Conservation (phyloP, 495 filamentous ascomycete genomes). For the Tuber indicum region DNA sequence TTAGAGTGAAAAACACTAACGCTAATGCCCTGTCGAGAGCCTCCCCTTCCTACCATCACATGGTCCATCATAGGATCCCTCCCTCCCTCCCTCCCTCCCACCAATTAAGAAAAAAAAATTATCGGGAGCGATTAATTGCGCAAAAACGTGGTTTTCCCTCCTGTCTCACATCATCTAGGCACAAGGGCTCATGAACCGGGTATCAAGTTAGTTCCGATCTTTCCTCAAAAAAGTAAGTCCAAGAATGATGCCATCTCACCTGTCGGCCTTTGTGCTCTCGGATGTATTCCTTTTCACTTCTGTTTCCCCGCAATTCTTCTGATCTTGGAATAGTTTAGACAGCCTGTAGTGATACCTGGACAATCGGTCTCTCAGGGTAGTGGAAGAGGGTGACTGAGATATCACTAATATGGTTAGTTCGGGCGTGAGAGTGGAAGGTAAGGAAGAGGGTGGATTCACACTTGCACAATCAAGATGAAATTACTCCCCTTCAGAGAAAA, state of each 20-base stretch:
- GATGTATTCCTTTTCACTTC: not conserved
- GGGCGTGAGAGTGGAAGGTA: not conserved
- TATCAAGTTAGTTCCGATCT: not conserved
- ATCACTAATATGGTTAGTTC: not conserved
- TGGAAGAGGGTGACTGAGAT: too few species aligned
- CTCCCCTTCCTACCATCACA: not conserved
- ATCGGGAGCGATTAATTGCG: not conserved
- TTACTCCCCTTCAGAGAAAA: not conserved
- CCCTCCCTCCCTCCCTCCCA: not conserved
- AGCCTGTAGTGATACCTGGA: not conserved
- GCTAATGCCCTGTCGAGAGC: not conserved
- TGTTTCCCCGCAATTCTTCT: not conserved
- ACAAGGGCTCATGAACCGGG: not conserved
- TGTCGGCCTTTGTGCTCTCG: not conserved
- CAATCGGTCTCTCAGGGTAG: not conserved
- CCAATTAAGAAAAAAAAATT: not conserved
- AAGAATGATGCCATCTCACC: not conserved
- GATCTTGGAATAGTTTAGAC: not conserved
- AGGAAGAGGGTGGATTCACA: not conserved
- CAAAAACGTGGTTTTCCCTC: not conserved
- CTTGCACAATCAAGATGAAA: not conserved
- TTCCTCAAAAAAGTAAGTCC: not conserved
- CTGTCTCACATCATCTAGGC: not conserved
- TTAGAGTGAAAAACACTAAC: not conserved
- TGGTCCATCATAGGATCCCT: not conserved